Evolutionary conservation across 768 basidiomycete genomes (phyloP).

Genomic region (Gloeopeniophorella convolvens): DNA sequence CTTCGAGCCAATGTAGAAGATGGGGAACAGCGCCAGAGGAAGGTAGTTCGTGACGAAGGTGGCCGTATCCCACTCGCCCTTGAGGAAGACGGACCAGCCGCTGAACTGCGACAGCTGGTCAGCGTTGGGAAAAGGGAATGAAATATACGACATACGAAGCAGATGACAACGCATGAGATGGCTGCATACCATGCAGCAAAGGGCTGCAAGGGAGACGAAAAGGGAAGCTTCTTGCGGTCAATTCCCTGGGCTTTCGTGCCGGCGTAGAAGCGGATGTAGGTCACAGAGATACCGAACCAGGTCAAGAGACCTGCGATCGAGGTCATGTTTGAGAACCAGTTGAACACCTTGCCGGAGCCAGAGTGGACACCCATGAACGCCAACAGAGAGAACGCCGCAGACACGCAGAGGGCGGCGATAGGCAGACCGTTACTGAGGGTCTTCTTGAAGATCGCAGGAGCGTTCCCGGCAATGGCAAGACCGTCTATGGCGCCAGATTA

Average conservation of each 20-base stretch:
- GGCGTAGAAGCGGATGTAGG: constrained; percentile 68
- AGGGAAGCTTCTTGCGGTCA: constrained; percentile 67
- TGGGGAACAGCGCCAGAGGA: constrained; percentile 60
- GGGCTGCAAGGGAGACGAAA: constrained; percentile 58
- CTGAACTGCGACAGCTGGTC: constrained; percentile 33
- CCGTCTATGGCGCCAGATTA: constrained; percentile 46
- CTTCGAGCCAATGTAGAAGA: constrained; percentile 60
- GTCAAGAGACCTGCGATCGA: constrained; percentile 42
- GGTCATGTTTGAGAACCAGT: constrained; percentile 64
- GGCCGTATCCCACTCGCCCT: constrained; percentile 45
- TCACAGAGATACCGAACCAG: constrained; percentile 44
- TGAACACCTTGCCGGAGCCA: constrained; percentile 69
- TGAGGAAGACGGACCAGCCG: constrained; percentile 48
- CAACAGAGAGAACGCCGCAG: constrained; percentile 58
- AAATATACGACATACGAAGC: constrained; percentile 42
- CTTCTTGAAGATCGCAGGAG: constrained; percentile 69
- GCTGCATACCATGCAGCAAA: constrained; percentile 57
- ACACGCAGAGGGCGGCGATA: constrained; percentile 61
- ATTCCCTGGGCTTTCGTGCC: constrained; percentile 79
- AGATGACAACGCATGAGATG: constrained; percentile 39
- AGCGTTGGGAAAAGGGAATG: constrained; percentile 27
- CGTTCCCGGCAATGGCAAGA: constrained; percentile 72
- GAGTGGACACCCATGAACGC: constrained; percentile 73
- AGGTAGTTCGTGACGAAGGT: constrained; percentile 84
- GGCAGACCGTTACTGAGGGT: constrained; percentile 75